Evolutionary conservation across 2,329 filamentous ascomycete species (phyloP).

Genomic region (Fusarium duplospermum): DNA sequence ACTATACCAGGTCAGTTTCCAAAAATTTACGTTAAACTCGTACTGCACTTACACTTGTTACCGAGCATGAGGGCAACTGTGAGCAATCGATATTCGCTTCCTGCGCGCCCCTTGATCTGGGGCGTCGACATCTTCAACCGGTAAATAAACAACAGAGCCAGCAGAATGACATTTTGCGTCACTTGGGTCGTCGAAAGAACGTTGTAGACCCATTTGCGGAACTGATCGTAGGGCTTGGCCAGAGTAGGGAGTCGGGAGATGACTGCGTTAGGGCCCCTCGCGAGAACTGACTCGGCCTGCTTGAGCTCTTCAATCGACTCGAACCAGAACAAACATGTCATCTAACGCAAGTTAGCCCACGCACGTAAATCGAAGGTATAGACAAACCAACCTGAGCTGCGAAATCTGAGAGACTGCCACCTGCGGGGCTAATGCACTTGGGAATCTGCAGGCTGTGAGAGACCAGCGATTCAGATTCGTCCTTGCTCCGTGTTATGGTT

Average conservation of each 20-base stretch:
- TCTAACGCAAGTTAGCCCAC: conserved; percentile 61
- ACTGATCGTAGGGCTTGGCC: conserved; percentile 81
- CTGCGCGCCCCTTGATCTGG: conserved; percentile 87
- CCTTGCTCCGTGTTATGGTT: conserved; percentile 41
- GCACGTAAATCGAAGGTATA: background rate
- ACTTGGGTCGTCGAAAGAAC: conserved; percentile 96
- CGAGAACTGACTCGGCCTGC: conserved; percentile 73
- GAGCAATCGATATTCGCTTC: conserved; percentile 91
- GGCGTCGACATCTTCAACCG: conserved; percentile 91
- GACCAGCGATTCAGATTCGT: conserved; percentile 60
- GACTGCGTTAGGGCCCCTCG: conserved; percentile 52
- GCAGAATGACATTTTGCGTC: conserved; percentile 91
- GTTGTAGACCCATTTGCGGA: conserved; percentile 92
- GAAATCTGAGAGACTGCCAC: conserved; percentile 84
- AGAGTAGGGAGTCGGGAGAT: conserved; percentile 72
- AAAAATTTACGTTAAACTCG: background rate
- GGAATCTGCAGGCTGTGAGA: conserved; percentile 77
- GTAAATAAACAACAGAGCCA: conserved; percentile 93
- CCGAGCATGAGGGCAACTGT: conserved; percentile 97
- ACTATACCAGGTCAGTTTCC: conserved; percentile 61
- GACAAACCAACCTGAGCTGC: conserved; percentile 76
- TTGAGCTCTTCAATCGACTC: conserved; percentile 85
- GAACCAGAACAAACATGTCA: conserved; percentile 98
- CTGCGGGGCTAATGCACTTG: conserved; percentile 77
- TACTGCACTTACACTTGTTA: conserved; percentile 81